Conservation (phyloP, 2,329 filamentous ascomycete species). For the Triangularia verruculosa region DNA sequence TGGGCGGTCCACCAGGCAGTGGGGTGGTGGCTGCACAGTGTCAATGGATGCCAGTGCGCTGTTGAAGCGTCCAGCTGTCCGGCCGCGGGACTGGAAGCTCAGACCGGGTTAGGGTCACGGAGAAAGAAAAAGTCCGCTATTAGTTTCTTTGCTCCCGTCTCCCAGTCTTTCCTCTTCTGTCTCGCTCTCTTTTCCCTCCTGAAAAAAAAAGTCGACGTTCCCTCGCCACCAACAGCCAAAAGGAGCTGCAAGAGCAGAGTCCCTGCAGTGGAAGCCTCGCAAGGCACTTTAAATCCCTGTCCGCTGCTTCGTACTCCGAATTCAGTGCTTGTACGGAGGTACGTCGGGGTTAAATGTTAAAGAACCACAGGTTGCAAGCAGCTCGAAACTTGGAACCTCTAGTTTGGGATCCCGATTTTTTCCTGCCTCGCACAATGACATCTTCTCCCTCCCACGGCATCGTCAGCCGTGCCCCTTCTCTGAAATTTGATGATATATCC, state of each 20-base stretch:
- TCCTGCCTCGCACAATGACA: neutral
- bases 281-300: neutral
- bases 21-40: neutral
- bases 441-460: neutral
- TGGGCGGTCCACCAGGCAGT: neutral
- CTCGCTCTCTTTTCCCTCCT: neutral
- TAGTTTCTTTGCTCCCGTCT: neutral
- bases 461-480: neutral
- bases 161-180: neutral
- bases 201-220: neutral
- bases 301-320: neutral
- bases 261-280: neutral
- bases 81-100: neutral
- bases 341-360: neutral
- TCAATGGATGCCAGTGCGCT: neutral
- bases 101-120: neutral
- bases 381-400: neutral
- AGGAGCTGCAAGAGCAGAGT: neutral
- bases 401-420: neutral
- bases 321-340: neutral
- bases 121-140: neutral
- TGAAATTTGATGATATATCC: neutral
- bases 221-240: neutral
- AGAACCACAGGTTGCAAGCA: neutral
- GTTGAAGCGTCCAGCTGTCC: neutral